Conservation (phyloP, 805 yeast genomes). For the Wickerhamomyces xylosicus region DNA sequence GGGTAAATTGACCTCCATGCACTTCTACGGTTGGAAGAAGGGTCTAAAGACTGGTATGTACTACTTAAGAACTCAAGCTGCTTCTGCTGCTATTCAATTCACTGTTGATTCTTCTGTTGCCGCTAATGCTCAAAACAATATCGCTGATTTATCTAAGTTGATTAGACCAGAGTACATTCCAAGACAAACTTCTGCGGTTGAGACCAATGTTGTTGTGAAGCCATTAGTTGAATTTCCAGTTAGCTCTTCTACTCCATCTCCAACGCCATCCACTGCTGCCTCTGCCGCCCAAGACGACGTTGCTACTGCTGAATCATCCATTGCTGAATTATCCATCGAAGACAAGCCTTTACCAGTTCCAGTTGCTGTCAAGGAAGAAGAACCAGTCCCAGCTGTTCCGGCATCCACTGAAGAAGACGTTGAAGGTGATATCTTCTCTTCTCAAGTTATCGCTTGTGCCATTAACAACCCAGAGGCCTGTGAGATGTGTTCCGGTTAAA, state of each 20-base stretch:
- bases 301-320: constrained; percentile 23
- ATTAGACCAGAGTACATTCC: constrained; percentile 28
- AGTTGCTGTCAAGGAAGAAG: constrained; percentile 13
- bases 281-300: constrained; percentile 19
- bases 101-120: constrained; percentile 87
- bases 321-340: constrained; percentile 31
- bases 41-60: constrained; percentile 99
- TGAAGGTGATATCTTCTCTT: constrained; percentile 79
- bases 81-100: constrained; percentile 91
- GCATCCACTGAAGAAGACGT: constrained; percentile 26
- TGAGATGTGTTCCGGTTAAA: constrained; percentile 96
- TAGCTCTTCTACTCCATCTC: background rate
- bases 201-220: background rate
- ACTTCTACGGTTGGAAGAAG: constrained; percentile 97
- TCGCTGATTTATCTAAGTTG: constrained; percentile 24
- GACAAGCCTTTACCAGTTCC: constrained; percentile 22
- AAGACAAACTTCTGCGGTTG: constrained; percentile 7
- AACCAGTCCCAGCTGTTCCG: constrained; percentile 19
- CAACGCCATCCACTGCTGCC: background rate
- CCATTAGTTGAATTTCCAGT: background rate
- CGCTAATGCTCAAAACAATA: constrained; percentile 67
- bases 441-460: constrained; percentile 93
- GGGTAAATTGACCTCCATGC: constrained; percentile 97
- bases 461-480: constrained; percentile 95
- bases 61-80: constrained; percentile 95